Percentiles rank a stretch among this genome's conserved stretches.
Evolutionary conservation across 495 filamentous ascomycete genomes (phyloP).

Genomic region (Mycothermus thermophilus): DNA sequence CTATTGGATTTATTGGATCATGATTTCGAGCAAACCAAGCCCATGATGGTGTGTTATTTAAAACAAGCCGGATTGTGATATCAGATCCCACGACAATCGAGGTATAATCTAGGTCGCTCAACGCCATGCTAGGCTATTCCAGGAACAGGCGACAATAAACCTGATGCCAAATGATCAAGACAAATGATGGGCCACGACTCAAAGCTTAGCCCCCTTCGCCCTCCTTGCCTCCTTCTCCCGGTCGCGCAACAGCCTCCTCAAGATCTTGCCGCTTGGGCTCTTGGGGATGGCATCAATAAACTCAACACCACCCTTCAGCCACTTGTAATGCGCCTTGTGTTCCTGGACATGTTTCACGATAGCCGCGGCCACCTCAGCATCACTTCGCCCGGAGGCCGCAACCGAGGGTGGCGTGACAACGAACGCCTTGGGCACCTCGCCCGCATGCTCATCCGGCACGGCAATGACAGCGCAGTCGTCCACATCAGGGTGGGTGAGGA

Average conservation of each 20-base stretch:
- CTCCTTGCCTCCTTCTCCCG: slow-evolving; percentile 57
- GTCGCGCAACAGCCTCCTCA: slow-evolving; percentile 68
- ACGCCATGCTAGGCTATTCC: no score
- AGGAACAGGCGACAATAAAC: no score
- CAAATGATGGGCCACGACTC: no score
- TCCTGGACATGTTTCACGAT: slow-evolving; percentile 68
- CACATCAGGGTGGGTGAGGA: slow-evolving; percentile 68
- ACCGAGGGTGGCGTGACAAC: slow-evolving; percentile 58
- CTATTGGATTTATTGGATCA: no score
- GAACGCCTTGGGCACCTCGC: slow-evolving; percentile 79
- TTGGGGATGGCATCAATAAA: slow-evolving; percentile 71
- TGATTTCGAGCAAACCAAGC: no score
- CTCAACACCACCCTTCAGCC: slow-evolving; percentile 71
- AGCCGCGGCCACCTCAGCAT: slow-evolving; percentile 38
- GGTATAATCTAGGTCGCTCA: no score
- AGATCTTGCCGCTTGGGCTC: slow-evolving; percentile 85
- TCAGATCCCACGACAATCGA: no score
- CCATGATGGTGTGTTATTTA: no score
- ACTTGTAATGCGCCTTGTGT: slow-evolving; percentile 79
- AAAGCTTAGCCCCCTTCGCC: slow-evolving; percentile 42
- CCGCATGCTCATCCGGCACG: slow-evolving; percentile 57
- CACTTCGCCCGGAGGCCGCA: slow-evolving; percentile 37
- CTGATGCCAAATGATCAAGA: no score
- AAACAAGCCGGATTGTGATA: no score
- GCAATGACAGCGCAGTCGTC: slow-evolving; percentile 77